Base-by-base conservation (phyloP, 1,139 yeast genomes). In the Yamadazyma kanchanaburiensis region DNA sequence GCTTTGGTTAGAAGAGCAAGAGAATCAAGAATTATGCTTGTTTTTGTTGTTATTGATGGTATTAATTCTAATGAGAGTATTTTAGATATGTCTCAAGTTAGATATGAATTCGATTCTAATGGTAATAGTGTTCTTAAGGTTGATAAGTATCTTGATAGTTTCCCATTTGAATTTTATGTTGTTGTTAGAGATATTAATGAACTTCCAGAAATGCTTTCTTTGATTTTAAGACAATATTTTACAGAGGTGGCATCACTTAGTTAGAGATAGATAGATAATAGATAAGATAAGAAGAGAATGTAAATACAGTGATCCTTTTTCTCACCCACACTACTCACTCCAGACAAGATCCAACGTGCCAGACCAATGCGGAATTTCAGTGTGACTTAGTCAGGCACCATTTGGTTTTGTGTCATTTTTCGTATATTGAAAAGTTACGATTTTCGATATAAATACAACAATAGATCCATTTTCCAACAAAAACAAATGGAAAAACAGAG, bases 81-180 rank as follows among this genome's bases (percentile, higher is more conserved):
- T 40, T 63, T 91, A 64, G 96, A 91, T 45, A 88, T 94, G 96
- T 83, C 81, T 37, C 96, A 91, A 61, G 98, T 89, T 21, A 77
- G 72, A 36, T 94, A 89, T 49, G 67, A 55, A 15, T 68, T 74
- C 12, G 78, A 85, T 21, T 82, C 79, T 41, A 68, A 60, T n/a
- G 96, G 96, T 3, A 74, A 74, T 34, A 71, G 78, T 76, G 74
- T 74, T 26, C 64, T 94, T 42, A 74, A 82, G 53, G 94, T 94
- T 38, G 82, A 78, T 38, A 83, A 81, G 47, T 94, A 94, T 48
- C 70, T 94, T 59, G 96, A 91, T 46, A 76, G 85, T 15, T 94
- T 94, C 77, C 97, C 98, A 45, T 94, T 94, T 59, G 97, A 94
- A 51, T 91, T 84, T 55, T 94, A 89, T 49, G 96, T 91, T 37